These are phyloP conservation scores for Plasmodium gonderi DNA, from an alignment of 169 alveolate species.

Conservation along the genomic window DNA sequence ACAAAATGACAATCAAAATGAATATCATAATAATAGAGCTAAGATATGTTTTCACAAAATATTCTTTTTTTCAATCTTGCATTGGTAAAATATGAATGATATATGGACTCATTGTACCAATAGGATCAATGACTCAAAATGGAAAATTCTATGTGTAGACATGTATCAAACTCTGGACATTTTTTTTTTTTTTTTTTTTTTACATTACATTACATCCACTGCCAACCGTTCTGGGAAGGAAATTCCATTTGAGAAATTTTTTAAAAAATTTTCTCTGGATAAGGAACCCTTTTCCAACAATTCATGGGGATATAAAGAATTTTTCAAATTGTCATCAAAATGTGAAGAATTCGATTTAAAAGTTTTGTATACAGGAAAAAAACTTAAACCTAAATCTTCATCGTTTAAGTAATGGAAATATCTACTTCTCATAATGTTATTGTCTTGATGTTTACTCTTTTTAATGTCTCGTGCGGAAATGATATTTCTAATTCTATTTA, in stretches of 20 bases:
- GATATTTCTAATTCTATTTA: slow-evolving; percentile 1
- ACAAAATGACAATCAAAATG: background rate
- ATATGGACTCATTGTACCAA: background rate
- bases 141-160: background rate
- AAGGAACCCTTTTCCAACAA: slow-evolving; percentile 17
- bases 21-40: background rate
- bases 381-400: slow-evolving; percentile 30
- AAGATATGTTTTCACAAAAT: background rate
- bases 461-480: slow-evolving; percentile 6
- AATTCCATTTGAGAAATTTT: slow-evolving; percentile 18
- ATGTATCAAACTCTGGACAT: background rate
- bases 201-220: too few species aligned
- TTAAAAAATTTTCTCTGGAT: slow-evolving; percentile 6
- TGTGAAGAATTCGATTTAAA: slow-evolving; percentile 61
- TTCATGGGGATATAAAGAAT: slow-evolving; percentile 36
- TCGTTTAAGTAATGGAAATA: slow-evolving; percentile 29
- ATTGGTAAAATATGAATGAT: background rate
- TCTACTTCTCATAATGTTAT: background rate
- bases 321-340: slow-evolving; percentile 27
- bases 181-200: too few species aligned
- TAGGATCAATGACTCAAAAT: background rate
- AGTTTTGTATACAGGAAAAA: slow-evolving; percentile 66
- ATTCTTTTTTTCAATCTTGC: background rate
- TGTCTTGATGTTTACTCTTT: background rate
- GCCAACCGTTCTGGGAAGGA: slow-evolving; percentile 59